Evolutionary conservation across 2,329 filamentous ascomycete genomes (phyloP).

Genomic region (Pyrenochaeta sp.): DNA sequence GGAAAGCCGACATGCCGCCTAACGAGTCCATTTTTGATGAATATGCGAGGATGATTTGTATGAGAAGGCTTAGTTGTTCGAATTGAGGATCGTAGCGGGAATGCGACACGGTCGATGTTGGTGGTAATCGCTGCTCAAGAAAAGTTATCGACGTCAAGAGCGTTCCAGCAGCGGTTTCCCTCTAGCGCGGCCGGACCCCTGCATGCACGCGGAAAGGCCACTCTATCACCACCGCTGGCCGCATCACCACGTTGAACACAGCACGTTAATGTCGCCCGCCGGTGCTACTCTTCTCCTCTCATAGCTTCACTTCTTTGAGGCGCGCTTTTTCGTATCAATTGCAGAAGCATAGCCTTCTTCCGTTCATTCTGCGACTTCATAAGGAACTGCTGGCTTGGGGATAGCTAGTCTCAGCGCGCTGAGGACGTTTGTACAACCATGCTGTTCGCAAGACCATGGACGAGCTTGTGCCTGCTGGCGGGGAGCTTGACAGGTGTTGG

Average conservation of each 20-base stretch:
- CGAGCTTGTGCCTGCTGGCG: constrained; percentile 49
- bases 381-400: constrained; percentile 12
- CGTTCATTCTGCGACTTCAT: constrained; percentile 34
- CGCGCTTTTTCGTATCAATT: constrained; percentile 27
- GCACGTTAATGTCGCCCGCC: constrained; percentile 37
- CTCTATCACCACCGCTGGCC: constrained; percentile 31
- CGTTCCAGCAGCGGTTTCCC: constrained; percentile 14
- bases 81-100: background rate
- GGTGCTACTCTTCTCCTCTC: constrained; percentile 33
- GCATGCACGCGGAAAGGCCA: constrained; percentile 45
- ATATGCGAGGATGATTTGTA: constrained; percentile 6
- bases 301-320: constrained; percentile 22
- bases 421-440: constrained; percentile 35
- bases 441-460: constrained; percentile 46
- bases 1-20: constrained; percentile 39
- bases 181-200: constrained; percentile 31
- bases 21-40: constrained; percentile 44
- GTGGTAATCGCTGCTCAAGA: constrained; percentile 4
- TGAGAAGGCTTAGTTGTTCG: too few species aligned
- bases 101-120: constrained; percentile 1
- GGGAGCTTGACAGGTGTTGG: constrained; percentile 41
- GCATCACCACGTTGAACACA: constrained; percentile 19
- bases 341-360: constrained; percentile 34
- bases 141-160: constrained; percentile 44
- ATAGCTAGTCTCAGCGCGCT: constrained; percentile 24